phyloP scores from a whole-genome alignment of 768 basidiomycete species.

The Termitomyces heimii region DNA sequence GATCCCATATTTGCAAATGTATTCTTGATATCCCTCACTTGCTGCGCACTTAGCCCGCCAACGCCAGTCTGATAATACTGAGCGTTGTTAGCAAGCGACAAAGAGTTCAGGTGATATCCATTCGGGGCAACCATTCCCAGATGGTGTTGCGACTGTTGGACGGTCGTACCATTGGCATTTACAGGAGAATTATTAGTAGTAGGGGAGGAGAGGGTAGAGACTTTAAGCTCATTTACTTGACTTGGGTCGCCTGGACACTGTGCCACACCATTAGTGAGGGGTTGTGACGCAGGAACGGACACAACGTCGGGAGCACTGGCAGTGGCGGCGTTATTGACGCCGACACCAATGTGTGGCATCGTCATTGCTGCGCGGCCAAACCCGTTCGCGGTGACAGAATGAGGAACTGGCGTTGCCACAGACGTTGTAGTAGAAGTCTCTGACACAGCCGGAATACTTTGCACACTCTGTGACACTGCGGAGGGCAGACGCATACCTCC shows the following conservation, averaged over 20 bases:
- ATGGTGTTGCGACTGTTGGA: constrained; percentile 20
- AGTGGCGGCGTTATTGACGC: not conserved
- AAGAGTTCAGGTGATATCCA: constrained; percentile 45
- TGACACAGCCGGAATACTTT: constrained; percentile 11
- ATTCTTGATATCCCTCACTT: constrained; percentile 55
- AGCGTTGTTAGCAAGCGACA: constrained; percentile 32
- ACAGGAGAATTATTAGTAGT: not conserved
- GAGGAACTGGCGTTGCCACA: constrained; percentile 27
- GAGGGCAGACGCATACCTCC: constrained; percentile 47
- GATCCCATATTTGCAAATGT: constrained; percentile 41
- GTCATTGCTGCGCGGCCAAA: constrained; percentile 36
- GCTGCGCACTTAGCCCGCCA: constrained; percentile 44
- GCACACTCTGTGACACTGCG: constrained; percentile 21
- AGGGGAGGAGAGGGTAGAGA: constrained; percentile 11
- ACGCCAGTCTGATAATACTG: constrained; percentile 24
- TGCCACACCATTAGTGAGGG: constrained; percentile 26
- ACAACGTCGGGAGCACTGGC: constrained; percentile 18
- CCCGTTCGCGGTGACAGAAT: constrained; percentile 32
- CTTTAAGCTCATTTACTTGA: constrained; percentile 18
- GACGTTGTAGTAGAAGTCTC: constrained; percentile 18
- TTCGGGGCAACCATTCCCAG: constrained; percentile 21
- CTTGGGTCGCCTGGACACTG: constrained; percentile 17
- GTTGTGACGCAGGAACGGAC: constrained; percentile 18
- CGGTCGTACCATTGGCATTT: constrained; percentile 23
- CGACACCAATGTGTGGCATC: constrained; percentile 32